Percentiles rank a stretch among this genome's conserved stretches.
phyloP scores from a whole-genome alignment of 2,329 filamentous ascomycete species.

The Colletotrichum sp. region DNA sequence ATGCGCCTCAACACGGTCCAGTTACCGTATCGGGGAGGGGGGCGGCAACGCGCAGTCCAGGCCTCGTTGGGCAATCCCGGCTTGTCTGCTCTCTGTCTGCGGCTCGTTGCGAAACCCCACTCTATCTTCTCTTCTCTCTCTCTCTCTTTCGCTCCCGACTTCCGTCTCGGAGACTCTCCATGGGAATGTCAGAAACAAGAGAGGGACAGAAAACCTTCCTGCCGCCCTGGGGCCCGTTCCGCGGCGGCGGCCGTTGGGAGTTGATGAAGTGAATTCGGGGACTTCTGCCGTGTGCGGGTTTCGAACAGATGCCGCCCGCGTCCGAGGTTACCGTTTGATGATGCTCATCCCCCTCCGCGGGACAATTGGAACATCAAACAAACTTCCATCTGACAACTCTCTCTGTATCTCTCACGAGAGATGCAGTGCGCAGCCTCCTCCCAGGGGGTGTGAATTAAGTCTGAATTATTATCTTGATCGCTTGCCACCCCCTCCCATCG shows the following conservation, averaged over 20 bases:
- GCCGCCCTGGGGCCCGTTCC: neutral
- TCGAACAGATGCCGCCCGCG: slow-evolving; percentile 10
- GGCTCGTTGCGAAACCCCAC: neutral
- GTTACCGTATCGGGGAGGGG: neutral
- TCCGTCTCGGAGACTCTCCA: neutral
- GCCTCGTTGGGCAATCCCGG: slow-evolving; percentile 2
- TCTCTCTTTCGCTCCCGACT: neutral
- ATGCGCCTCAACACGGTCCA: neutral
- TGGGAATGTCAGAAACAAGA: neutral
- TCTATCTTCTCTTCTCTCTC: neutral
- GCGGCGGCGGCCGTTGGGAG: neutral
- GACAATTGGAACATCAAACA: slow-evolving; percentile 1
- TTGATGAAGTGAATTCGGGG: neutral
- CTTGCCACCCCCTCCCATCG: neutral
- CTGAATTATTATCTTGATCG: neutral
- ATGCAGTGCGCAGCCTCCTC: neutral
- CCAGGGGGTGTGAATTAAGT: neutral
- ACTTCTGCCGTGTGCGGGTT: neutral
- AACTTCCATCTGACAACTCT: neutral
- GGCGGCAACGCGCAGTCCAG: neutral
- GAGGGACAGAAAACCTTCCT: neutral
- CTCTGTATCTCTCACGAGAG: neutral
- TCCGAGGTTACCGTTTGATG: slow-evolving; percentile 3
- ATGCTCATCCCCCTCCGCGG: neutral
- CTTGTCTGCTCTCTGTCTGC: slow-evolving; percentile 15